phyloP scores from a whole-genome alignment of 1,284 basidiomycete genomes.

The Amylostereum areolatum region DNA sequence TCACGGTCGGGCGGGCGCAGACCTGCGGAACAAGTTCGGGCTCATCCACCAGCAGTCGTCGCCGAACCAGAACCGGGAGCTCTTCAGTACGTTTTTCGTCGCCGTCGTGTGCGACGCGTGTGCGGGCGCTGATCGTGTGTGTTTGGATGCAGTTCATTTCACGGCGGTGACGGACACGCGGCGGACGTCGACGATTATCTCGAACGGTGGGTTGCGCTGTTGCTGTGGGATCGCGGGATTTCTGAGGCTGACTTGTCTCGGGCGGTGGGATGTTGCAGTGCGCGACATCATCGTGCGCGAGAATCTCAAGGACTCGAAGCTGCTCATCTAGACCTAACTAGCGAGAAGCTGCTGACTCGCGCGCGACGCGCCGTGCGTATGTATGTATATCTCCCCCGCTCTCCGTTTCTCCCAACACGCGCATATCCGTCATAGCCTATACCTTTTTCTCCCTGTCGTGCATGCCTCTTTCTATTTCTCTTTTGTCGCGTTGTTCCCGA shows the following conservation, averaged over 20 bases:
- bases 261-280: conserved; percentile 28
- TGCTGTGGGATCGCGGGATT: neutral
- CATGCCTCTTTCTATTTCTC: too few relatives aligned
- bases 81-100: conserved; percentile 47
- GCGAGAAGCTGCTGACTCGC: too few relatives aligned
- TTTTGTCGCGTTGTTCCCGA: too few relatives aligned
- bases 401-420: too few relatives aligned
- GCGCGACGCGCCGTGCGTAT: too few relatives aligned
- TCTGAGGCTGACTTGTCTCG: neutral
- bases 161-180: conserved; percentile 69
- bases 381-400: too few relatives aligned
- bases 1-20: conserved; percentile 29
- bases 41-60: conserved; percentile 60
- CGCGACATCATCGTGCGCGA: conserved; percentile 37
- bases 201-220: conserved; percentile 24
- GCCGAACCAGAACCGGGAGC: conserved; percentile 62
- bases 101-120: too few relatives aligned
- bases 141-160: conserved; percentile 49
- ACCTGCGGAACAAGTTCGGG: conserved; percentile 68
- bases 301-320: conserved; percentile 26
- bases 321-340: conserved; percentile 2
- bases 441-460: too few relatives aligned
- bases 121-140: conserved; percentile 7
- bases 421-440: too few relatives aligned
- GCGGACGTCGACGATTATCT: conserved; percentile 34